Evolutionary conservation across 805 yeast species (phyloP).

Genomic region (Saturnispora ahearnii): DNA sequence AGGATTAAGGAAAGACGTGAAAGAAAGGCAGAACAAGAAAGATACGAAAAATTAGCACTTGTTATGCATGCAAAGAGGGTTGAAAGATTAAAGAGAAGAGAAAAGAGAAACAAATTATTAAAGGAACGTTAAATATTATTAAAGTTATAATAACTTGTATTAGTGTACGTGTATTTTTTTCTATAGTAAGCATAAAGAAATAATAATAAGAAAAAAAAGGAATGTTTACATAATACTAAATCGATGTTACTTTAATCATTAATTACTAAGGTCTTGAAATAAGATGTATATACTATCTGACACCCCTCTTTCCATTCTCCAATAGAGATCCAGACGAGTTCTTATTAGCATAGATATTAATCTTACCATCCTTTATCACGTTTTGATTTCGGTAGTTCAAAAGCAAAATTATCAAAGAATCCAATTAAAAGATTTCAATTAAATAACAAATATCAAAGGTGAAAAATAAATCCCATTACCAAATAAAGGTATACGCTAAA

Average conservation of each 20-base stretch:
- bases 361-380: conserved; percentile 30
- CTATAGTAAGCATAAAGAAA: neutral
- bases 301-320: conserved; percentile 29
- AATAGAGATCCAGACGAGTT: conserved; percentile 29
- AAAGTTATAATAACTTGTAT: neutral
- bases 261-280: neutral
- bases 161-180: neutral
- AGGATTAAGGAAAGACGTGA: conserved; percentile 66
- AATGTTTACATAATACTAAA: neutral
- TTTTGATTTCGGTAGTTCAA: conserved; percentile 19
- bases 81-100: conserved; percentile 81
- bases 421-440: neutral
- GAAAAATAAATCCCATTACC: conserved; percentile 7
- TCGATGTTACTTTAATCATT: no score
- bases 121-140: conserved; percentile 56
- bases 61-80: conserved; percentile 90
- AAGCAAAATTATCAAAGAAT: neutral
- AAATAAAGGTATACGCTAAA: neutral
- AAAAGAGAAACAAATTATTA: conserved; percentile 88
- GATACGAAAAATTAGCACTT: conserved; percentile 72
- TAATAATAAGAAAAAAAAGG: neutral
- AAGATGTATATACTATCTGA: conserved; percentile 28
- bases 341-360: conserved; percentile 24
- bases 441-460: neutral
- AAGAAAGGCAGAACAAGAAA: conserved; percentile 78